Conservation (phyloP, 2,329 filamentous ascomycete species). For the Pseudopyrenochaeta lycopersici region DNA sequence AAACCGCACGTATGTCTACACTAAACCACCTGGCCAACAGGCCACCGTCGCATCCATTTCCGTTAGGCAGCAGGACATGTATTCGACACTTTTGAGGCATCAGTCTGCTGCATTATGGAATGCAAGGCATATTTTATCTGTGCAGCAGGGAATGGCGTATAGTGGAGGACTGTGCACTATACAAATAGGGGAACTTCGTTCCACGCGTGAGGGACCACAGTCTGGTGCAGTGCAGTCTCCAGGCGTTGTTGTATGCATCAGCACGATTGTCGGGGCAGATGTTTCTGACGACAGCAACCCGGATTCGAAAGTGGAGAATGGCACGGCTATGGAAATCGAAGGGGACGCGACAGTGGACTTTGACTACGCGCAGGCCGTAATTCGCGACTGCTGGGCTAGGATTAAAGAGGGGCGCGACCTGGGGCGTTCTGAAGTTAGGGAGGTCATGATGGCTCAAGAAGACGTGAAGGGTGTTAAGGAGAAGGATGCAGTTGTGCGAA, state of each 20-base stretch:
- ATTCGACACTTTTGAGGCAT: slow-evolving; percentile 24
- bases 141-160: slow-evolving; percentile 33
- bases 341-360: slow-evolving; percentile 26
- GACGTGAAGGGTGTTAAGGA: slow-evolving; percentile 11
- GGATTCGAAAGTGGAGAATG: not conserved
- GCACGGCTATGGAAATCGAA: not conserved
- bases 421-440: slow-evolving; percentile 33
- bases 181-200: slow-evolving; percentile 39
- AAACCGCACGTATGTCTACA: slow-evolving; percentile 32
- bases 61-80: slow-evolving; percentile 28
- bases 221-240: slow-evolving; percentile 27
- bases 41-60: slow-evolving; percentile 35
- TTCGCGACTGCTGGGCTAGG: slow-evolving; percentile 35
- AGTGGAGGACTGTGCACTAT: slow-evolving; percentile 33
- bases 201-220: slow-evolving; percentile 27
- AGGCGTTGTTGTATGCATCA: slow-evolving; percentile 41
- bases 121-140: slow-evolving; percentile 29
- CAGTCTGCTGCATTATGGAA: slow-evolving; percentile 40
- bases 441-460: slow-evolving; percentile 35
- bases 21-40: slow-evolving; percentile 24
- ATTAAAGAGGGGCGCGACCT: slow-evolving; percentile 34
- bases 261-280: slow-evolving; percentile 18
- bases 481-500: slow-evolving; percentile 33
- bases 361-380: slow-evolving; percentile 30
- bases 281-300: slow-evolving; percentile 8